These are phyloP conservation scores for Pseudohyphozyma bogoriensis DNA, from an alignment of 768 basidiomycete species.

Conservation along the genomic window DNA sequence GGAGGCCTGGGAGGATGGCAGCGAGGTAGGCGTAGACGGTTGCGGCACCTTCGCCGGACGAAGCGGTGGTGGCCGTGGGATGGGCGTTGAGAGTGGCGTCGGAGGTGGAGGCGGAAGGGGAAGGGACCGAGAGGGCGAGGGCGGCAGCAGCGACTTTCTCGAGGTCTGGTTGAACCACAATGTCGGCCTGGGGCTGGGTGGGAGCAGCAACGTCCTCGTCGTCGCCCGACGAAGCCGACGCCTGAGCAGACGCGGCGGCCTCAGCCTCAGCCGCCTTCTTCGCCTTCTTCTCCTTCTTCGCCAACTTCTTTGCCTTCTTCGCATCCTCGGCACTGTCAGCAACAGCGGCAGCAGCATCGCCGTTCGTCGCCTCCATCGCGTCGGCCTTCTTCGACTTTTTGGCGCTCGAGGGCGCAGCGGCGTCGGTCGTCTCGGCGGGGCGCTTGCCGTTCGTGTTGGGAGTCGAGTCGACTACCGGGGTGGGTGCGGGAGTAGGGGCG, in stretches of 20 bases:
- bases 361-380: background rate
- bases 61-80: no score
- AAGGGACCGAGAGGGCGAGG: no score
- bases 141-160: no score
- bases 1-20: constrained; percentile 4
- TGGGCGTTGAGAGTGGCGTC: no score
- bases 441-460: background rate
- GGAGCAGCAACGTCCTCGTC: background rate
- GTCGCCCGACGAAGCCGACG: no score
- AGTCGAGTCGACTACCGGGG: background rate
- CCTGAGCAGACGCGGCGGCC: background rate
- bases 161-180: no score
- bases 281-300: background rate
- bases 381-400: background rate
- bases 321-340: constrained; percentile 1
- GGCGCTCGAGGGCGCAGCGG: background rate
- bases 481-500: background rate
- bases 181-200: no score
- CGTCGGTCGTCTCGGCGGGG: background rate
- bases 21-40: constrained; percentile 14
- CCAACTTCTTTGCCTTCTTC: constrained; percentile 14
- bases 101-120: no score
- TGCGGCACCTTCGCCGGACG: background rate
- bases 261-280: background rate
- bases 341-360: background rate